Evolutionary conservation across 306 rosid species (phyloP).

Genomic region (Myrica gale): DNA sequence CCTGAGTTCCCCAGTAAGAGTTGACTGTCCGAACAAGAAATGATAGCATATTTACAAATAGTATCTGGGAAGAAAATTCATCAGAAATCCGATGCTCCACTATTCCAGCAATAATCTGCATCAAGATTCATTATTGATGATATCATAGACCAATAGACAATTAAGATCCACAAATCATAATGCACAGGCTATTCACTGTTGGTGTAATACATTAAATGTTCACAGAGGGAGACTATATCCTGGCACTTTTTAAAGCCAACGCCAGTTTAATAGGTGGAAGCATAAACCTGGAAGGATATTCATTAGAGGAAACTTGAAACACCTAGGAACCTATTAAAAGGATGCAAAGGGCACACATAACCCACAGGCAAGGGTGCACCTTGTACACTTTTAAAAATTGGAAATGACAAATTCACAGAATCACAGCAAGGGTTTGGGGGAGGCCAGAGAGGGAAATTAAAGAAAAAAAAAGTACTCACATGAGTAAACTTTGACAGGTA

Average conservation of each 20-base stretch:
- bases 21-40: conserved; percentile 75
- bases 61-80: conserved; percentile 60
- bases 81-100: conserved; percentile 89
- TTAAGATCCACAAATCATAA: neutral
- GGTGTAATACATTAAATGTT: no score
- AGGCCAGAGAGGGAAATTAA: neutral
- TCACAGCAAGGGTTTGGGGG: neutral
- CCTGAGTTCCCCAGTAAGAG: conserved; percentile 99
- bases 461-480: neutral
- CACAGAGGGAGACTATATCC: no score
- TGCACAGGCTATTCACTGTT: no score
- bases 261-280: neutral
- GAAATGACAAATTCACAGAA: neutral
- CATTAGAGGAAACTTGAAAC: neutral
- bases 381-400: neutral
- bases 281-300: conserved; percentile 24
- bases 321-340: neutral
- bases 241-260: neutral
- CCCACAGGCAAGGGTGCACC: neutral
- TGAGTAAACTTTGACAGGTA: neutral
- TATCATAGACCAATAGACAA: conserved; percentile 10
- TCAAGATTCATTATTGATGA: conserved; percentile 21
- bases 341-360: neutral
- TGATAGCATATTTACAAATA: conserved; percentile 79
- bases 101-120: conserved; percentile 88